These are phyloP conservation scores for Cornus kousa DNA, from an alignment of 148 eudicot species.

Conservation along the genomic window DNA sequence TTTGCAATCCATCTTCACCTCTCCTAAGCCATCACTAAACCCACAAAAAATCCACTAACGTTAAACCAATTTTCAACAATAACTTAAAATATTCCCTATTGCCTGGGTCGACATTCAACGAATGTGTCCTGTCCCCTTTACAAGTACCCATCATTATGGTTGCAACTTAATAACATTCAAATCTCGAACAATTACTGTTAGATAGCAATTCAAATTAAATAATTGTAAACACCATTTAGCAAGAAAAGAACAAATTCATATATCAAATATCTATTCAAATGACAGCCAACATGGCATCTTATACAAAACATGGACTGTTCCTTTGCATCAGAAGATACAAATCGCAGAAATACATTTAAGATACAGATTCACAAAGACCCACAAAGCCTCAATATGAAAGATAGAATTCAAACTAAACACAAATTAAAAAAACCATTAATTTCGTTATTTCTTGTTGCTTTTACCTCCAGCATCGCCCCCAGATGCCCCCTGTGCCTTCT, in stretches of 20 bases:
- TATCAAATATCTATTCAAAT: no score
- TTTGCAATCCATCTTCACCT: no score
- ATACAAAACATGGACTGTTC: no score
- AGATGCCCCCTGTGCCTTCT: constrained; percentile 55
- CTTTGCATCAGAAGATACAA: neutral
- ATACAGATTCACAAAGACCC: neutral
- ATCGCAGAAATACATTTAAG: neutral
- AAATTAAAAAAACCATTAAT: constrained; percentile 2
- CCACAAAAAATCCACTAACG: neutral
- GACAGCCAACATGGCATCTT: no score
- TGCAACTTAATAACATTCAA: no score
- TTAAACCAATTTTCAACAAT: neutral
- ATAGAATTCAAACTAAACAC: neutral
- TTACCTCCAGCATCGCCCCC: constrained; percentile 52
- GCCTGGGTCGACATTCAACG: neutral
- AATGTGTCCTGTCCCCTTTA: no score
- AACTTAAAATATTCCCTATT: neutral
- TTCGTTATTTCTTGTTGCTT: constrained; percentile 55
- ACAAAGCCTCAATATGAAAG: neutral
- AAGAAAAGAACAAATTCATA: no score
- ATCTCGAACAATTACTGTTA: no score
- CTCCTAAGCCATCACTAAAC: neutral
- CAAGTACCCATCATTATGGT: no score
- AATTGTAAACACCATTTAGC: no score
- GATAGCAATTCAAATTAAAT: no score